These are phyloP conservation scores for Beauveria sp. DNA, from an alignment of 2,329 filamentous ascomycete species.

Conservation along the genomic window DNA sequence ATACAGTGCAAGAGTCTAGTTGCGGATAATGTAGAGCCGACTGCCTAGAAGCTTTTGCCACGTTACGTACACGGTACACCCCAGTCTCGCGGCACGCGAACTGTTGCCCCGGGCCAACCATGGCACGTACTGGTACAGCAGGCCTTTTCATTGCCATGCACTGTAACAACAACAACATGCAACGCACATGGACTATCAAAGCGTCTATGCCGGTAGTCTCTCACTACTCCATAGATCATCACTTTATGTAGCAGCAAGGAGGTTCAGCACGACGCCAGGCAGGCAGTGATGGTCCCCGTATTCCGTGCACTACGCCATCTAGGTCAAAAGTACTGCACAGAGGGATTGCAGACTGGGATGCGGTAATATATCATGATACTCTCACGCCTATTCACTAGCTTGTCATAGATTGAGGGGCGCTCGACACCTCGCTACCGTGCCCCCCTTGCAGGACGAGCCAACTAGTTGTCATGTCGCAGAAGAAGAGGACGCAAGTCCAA, in stretches of 20 bases:
- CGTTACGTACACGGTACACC: constrained; percentile 6
- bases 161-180: background rate
- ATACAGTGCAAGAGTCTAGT: background rate
- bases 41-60: background rate
- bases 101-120: constrained; percentile 2
- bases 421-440: background rate
- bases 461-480: background rate
- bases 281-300: background rate
- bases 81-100: background rate
- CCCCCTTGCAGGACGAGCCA: background rate
- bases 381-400: background rate
- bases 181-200: background rate
- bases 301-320: background rate
- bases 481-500: background rate
- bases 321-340: background rate
- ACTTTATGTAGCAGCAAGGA: background rate
- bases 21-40: background rate
- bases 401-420: background rate
- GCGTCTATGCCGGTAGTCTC: background rate
- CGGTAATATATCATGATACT: background rate
- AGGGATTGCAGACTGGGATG: background rate
- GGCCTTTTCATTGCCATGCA: background rate
- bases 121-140: background rate
- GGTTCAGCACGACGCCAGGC: background rate
- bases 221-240: background rate